A percentile compares a stretch with the other conserved stretches of the same genome.
phyloP scores from a whole-genome alignment of 805 yeast species.

The Yarrowia keelungensis region DNA sequence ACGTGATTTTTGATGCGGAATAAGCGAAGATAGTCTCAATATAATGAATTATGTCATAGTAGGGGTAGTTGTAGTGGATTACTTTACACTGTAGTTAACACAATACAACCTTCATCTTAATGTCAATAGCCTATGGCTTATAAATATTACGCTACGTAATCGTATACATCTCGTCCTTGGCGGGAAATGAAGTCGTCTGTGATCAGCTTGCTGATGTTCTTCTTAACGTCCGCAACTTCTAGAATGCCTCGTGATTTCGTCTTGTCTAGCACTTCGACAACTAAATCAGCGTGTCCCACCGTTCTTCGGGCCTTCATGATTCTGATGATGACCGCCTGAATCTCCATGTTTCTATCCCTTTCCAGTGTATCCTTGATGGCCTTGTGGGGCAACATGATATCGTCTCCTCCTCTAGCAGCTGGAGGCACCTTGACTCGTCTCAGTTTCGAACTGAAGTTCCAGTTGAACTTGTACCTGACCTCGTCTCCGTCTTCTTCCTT shows the following conservation, averaged over 20 bases:
- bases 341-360: conserved; percentile 48
- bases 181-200: conserved; percentile 30
- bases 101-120: no score
- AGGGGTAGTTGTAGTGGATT: background rate
- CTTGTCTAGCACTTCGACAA: conserved; percentile 45
- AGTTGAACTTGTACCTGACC: conserved; percentile 44
- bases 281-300: conserved; percentile 46
- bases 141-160: conserved; percentile 30
- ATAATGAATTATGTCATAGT: no score
- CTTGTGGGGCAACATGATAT: conserved; percentile 39
- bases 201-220: conserved; percentile 47
- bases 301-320: conserved; percentile 47
- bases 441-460: conserved; percentile 43
- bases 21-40: background rate
- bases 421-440: conserved; percentile 45
- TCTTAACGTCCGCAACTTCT: conserved; percentile 47
- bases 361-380: conserved; percentile 44
- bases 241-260: conserved; percentile 48
- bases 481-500: conserved; percentile 40
- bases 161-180: conserved; percentile 22
- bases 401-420: conserved; percentile 41
- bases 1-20: conserved; percentile 77
- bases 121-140: background rate
- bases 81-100: no score
- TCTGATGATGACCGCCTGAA: conserved; percentile 49